Evolutionary conservation across 306 rosid species (phyloP).

Genomic region (Glycine latifolia): DNA sequence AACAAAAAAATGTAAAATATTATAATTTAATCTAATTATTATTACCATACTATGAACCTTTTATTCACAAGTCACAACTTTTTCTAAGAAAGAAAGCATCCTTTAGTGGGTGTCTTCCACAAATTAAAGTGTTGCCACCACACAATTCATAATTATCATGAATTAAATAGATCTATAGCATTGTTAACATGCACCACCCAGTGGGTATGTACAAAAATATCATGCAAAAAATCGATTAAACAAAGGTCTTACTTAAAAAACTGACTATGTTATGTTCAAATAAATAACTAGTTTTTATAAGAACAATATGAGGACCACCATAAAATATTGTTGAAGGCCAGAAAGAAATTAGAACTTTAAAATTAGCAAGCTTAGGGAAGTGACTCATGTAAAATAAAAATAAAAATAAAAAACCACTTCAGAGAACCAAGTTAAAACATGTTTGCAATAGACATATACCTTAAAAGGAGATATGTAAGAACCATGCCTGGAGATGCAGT

Average conservation of each 20-base stretch:
- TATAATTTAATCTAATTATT: not conserved
- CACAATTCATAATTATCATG: not conserved
- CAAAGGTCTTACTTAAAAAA: no score
- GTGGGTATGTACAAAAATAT: no score
- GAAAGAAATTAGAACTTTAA: not conserved
- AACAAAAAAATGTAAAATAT: not conserved
- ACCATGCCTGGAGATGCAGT: slow-evolving; percentile 99
- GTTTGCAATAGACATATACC: slow-evolving; percentile 55
- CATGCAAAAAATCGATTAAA: no score
- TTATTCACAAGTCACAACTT: not conserved
- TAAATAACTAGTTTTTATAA: not conserved
- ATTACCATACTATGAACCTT: not conserved
- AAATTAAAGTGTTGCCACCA: not conserved
- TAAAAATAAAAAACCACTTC: not conserved
- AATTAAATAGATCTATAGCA: not conserved
- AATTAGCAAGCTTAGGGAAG: not conserved
- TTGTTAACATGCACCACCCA: not conserved
- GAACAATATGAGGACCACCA: not conserved
- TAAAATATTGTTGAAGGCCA: slow-evolving; percentile 13
- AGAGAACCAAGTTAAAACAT: slow-evolving; percentile 10
- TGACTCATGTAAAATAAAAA: not conserved
- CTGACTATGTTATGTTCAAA: not conserved
- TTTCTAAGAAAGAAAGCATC: not conserved
- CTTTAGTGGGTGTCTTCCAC: not conserved
- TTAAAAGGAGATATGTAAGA: slow-evolving; percentile 87